Evolutionary conservation across 495 filamentous ascomycete genomes (phyloP).

Genomic region (Podospora appendiculata): DNA sequence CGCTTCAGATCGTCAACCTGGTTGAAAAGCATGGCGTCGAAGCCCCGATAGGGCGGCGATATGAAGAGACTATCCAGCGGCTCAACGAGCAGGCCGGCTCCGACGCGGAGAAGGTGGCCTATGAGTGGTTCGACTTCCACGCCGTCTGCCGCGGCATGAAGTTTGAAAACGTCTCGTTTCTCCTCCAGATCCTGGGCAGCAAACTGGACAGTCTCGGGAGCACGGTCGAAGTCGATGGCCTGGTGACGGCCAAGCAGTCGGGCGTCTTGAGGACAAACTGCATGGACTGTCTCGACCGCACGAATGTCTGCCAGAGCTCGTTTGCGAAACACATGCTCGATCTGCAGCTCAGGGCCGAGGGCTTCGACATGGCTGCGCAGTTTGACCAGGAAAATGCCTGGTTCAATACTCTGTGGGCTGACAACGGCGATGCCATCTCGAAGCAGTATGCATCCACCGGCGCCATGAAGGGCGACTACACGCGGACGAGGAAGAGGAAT

Average conservation of each 20-base stretch:
- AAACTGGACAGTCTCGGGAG: constrained; percentile 59
- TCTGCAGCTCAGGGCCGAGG: constrained; percentile 63
- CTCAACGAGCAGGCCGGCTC: constrained; percentile 54
- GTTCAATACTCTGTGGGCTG: constrained; percentile 95
- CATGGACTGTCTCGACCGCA: constrained; percentile 95
- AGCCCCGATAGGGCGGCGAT: constrained; percentile 66
- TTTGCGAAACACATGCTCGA: constrained; percentile 72
- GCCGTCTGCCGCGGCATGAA: constrained; percentile 87
- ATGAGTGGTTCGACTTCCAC: constrained; percentile 98
- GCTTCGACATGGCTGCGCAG: constrained; percentile 60
- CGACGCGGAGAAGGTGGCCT: constrained; percentile 45
- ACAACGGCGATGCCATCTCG: constrained; percentile 77
- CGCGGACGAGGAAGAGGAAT: constrained; percentile 80
- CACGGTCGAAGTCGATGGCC: constrained; percentile 47
- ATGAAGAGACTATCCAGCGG: constrained; percentile 52
- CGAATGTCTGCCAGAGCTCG: constrained; percentile 87
- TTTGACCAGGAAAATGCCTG: constrained; percentile 67
- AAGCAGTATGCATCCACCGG: constrained; percentile 80
- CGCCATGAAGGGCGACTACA: constrained; percentile 92
- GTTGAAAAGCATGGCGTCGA: constrained; percentile 84
- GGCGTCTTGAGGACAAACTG: constrained; percentile 87
- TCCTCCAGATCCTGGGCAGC: constrained; percentile 60
- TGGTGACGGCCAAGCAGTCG: constrained; percentile 46
- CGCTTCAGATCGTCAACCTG: constrained; percentile 69
- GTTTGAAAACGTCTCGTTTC: constrained; percentile 80